Percentiles rank a stretch among this genome's conserved stretches.
phyloP scores from a whole-genome alignment of 129 eudicot species.

The Gnaphalium uliginosum region DNA sequence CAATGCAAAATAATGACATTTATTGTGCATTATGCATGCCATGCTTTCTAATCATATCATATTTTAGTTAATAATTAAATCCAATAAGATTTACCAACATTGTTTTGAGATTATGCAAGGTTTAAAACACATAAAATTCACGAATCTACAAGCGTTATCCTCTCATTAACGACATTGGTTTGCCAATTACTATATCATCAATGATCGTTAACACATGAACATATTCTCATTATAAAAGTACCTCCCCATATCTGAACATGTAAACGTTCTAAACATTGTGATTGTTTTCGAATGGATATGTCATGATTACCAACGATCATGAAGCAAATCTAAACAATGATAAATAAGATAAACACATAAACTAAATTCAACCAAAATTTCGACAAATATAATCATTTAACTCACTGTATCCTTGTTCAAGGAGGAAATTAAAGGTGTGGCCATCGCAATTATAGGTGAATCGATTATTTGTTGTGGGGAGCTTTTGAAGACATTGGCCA shows the following conservation, averaged over 20 bases:
- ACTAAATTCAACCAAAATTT: background rate
- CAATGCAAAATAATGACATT: no score
- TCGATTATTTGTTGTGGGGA: slow-evolving; percentile 29
- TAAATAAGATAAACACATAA: slow-evolving; percentile 7
- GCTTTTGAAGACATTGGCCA: slow-evolving; percentile 40
- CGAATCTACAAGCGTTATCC: background rate
- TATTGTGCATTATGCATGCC: background rate
- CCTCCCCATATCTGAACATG: background rate
- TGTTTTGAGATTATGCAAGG: background rate
- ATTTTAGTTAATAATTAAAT: background rate
- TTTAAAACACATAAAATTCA: background rate
- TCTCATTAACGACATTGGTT: background rate
- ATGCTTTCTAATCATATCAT: background rate
- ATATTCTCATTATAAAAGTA: background rate
- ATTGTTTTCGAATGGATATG: background rate
- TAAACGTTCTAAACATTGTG: background rate
- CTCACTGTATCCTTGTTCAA: slow-evolving; percentile 39
- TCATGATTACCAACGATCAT: background rate
- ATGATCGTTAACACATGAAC: background rate
- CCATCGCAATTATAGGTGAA: slow-evolving; percentile 42
- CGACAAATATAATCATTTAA: background rate
- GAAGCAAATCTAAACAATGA: background rate
- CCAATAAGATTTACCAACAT: background rate
- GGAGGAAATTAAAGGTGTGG: slow-evolving; percentile 38
- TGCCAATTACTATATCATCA: background rate